Evolutionary conservation across 2,329 filamentous ascomycete species (phyloP), one percentile per base, ranked within the genome.

Genomic region (Microascus cirrosus): DNA sequence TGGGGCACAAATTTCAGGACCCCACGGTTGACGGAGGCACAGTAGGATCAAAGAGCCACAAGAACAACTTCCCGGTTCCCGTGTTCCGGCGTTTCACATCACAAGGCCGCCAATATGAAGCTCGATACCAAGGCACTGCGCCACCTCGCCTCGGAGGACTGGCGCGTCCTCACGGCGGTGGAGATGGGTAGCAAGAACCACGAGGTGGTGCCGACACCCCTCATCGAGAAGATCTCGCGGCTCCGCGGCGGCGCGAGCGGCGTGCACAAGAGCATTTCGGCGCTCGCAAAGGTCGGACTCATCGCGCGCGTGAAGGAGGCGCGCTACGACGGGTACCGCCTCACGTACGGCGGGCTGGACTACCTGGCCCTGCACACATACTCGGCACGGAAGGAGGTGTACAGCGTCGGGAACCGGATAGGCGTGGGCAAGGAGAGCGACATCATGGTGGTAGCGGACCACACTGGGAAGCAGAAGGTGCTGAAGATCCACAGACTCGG

Each of bases 381-480:
- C 70, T 86, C 92, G 59, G 87, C 89, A 65, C 80, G 84, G 62
- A 86, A 87, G 64, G 82, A 81, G 58, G 82, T 97, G 48, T 97
- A 95, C 80, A 95, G 89, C 64, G 90, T 97, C 3, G 94, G 94
- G 57, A 94, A 88, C 71, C 89, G 95, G 67, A 90, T 99, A 63
- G 94, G 95, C 54, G 92, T 97, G 2, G 94, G 94, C 57, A 99
- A 99, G 71, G 94, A 99, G 74, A 95, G 90, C 64, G 94, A 99
- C 68, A 97, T 99, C 68, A 89, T 95, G 71, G 86, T 97, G 59
- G 92, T 96, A 54, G 93, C 94, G 58, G 85, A 91, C 66, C 80
- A 90, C 56, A 80, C 79, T 6, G 91, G 90, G 59, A 76, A 77
- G 22, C 91, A 96, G 69, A 79, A 82, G 61, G 87, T 99, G 18